Evolutionary conservation across 257 asterid genomes (phyloP), one percentile per base, ranked within the genome.

Genomic region (Rhazya stricta): DNA sequence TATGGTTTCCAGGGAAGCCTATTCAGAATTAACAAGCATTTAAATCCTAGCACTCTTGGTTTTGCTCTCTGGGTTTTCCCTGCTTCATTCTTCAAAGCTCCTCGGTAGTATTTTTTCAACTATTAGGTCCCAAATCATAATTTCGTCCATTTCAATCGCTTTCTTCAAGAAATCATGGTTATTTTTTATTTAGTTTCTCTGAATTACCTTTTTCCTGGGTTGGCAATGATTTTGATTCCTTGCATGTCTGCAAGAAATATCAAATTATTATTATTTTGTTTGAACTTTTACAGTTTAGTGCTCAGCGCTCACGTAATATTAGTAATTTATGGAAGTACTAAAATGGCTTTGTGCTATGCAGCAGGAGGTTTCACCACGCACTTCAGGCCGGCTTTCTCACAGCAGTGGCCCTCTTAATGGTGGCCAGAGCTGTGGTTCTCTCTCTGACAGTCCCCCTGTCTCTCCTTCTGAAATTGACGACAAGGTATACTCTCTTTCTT

Each of bases 311-410:
- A 46, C 48, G 46, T 67, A n/a, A 23, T 30, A 29, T 57, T 21
- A 54, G 16, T 62, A 63, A 53, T 67, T 57, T 46, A 51, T 57
- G 39, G 13, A 50, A 32, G 67, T 67, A 7, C 67, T 29, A 60
- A 69, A 27, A 46, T 43, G 56, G 41, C 76, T 37, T 58, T 51
- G 27, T 72, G 73, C 46, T 84, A 53, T 83, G 73, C 93, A 89
- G 96, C 99, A 95, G 89, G 99, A 95, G 46, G 97, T 89, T 76
- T 95, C 99, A 76, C 99, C 99, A 1, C 93, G 98, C 72, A 92
- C 98, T 78, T 95, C 98, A 32, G 99, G 99, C 50, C 81, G 99
- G 77, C 86, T 95, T 48, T 92, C 99, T 2, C 99, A 95, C 85
- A 95, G 99, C 85, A 95, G 99, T 76, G 99, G 98, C 67, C 95